A percentile compares a stretch with the other conserved stretches of the same genome.
Evolutionary conservation across 2,329 filamentous ascomycete species (phyloP).

Genomic region (Beauveria bassiana): DNA sequence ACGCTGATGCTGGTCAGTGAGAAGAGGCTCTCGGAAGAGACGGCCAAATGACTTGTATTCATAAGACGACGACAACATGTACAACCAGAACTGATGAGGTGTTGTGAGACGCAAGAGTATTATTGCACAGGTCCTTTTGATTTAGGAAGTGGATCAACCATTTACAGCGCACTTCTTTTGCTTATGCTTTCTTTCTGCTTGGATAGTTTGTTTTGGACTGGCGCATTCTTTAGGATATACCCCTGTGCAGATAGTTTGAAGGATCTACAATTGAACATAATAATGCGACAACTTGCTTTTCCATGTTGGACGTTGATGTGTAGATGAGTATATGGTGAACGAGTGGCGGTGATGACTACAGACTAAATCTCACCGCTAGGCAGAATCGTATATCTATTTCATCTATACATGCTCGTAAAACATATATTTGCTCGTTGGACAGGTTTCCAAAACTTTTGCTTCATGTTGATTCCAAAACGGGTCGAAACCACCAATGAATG

Average conservation of each 20-base stretch:
- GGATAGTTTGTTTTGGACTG: background rate
- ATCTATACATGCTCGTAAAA: background rate
- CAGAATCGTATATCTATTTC: background rate
- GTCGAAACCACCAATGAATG: background rate
- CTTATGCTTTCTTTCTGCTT: background rate
- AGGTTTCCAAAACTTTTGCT: background rate
- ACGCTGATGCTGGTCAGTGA: conserved; percentile 26
- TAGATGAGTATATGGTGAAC: background rate
- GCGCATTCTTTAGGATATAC: background rate
- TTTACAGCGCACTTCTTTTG: no score
- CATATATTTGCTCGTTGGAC: background rate
- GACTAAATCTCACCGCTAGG: background rate
- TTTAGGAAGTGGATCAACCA: background rate
- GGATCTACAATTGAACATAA: no score
- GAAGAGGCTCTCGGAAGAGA: conserved; percentile 27
- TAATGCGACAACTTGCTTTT: no score
- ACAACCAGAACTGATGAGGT: background rate
- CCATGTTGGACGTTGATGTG: background rate
- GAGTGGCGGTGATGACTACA: background rate
- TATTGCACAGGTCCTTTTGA: background rate
- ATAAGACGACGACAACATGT: background rate
- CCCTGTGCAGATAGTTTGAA: background rate
- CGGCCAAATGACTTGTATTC: background rate
- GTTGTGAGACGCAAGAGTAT: background rate
- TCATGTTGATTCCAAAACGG: background rate